Percentiles rank a stretch among this genome's conserved stretches.
These are phyloP conservation scores for Ammopiptanthus mongolicus DNA, from an alignment of 306 rosid genomes.

Conservation along the genomic window DNA sequence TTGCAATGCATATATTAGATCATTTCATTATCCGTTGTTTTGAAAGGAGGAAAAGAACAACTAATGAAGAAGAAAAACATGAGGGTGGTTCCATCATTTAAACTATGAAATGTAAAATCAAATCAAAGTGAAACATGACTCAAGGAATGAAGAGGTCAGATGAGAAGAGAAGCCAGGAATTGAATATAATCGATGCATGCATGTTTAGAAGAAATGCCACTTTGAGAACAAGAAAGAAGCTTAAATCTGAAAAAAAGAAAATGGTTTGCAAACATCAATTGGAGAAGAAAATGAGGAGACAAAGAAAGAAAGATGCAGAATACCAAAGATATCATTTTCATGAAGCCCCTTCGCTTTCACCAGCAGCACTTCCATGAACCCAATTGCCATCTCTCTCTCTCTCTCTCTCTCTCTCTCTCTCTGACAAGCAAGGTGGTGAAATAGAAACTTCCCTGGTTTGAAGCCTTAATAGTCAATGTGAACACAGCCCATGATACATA, in stretches of 20 bases:
- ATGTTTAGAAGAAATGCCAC: background rate
- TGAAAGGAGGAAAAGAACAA: too few relatives aligned
- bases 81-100: background rate
- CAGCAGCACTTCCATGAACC: slow-evolving; percentile 39
- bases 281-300: background rate
- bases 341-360: slow-evolving; percentile 57
- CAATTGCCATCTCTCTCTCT: slow-evolving; percentile 29
- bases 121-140: background rate
- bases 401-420: too few relatives aligned
- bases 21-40: background rate
- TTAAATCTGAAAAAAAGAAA: background rate
- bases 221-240: background rate
- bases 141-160: background rate
- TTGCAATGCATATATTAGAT: background rate
- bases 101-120: background rate
- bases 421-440: background rate
- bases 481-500: background rate
- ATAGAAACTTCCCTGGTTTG: slow-evolving; percentile 6
- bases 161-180: background rate
- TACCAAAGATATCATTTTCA: slow-evolving; percentile 59
- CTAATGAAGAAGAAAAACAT: background rate
- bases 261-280: background rate
- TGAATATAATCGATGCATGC: background rate
- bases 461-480: background rate
- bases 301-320: background rate